These are phyloP conservation scores for Candida incommunis DNA, from an alignment of 805 yeast genomes.

Conservation along the genomic window DNA sequence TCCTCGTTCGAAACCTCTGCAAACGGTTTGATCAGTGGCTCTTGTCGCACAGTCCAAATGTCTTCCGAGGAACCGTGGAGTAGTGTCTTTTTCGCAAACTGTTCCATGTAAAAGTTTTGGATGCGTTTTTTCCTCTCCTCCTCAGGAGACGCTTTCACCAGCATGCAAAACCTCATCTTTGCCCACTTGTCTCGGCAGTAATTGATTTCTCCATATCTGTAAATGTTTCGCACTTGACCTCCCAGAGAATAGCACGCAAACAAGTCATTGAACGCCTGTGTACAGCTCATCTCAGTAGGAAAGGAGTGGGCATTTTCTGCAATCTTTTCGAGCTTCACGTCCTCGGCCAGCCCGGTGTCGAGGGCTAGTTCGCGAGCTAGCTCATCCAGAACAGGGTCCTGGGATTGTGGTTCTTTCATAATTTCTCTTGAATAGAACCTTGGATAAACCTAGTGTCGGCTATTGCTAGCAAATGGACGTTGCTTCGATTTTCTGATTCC, in stretches of 20 bases:
- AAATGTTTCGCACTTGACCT: slow-evolving; percentile 75
- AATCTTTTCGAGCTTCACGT: neutral
- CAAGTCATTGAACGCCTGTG: slow-evolving; percentile 78
- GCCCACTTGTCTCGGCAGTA: slow-evolving; percentile 56
- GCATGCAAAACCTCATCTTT: slow-evolving; percentile 70
- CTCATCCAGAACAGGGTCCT: neutral
- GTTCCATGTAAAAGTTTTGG: slow-evolving; percentile 56
- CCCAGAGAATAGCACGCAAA: slow-evolving; percentile 80
- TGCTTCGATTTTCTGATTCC: too few relatives aligned
- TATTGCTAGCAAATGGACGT: too few relatives aligned
- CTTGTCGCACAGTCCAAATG: slow-evolving; percentile 50
- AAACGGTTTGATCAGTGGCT: slow-evolving; percentile 27
- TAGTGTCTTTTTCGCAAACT: slow-evolving; percentile 41
- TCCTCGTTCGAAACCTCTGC: neutral
- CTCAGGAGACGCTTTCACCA: slow-evolving; percentile 41
- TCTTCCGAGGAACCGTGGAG: slow-evolving; percentile 69
- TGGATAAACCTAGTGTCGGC: too few relatives aligned
- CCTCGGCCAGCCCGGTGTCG: neutral
- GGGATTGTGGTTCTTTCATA: neutral
- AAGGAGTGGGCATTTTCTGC: slow-evolving; percentile 11
- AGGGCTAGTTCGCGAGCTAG: neutral
- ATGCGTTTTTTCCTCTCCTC: slow-evolving; percentile 35
- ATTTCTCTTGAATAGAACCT: too few relatives aligned
- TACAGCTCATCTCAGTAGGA: slow-evolving; percentile 46
- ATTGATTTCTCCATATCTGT: slow-evolving; percentile 67